phyloP scores from a whole-genome alignment of 441 rosid genomes.

The Biscutella laevigata region DNA sequence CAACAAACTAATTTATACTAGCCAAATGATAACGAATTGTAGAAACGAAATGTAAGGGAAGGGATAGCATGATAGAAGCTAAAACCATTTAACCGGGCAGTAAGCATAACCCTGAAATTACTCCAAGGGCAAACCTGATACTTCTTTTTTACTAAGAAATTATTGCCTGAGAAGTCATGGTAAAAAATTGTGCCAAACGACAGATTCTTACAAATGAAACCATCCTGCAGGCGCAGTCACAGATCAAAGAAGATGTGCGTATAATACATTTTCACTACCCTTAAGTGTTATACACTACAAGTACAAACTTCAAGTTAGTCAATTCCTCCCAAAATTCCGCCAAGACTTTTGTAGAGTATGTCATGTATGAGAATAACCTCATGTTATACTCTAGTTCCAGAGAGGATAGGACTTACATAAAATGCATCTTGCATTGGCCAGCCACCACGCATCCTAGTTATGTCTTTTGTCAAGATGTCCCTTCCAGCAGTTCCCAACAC shows the following conservation, averaged over 20 bases:
- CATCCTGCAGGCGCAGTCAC: not conserved
- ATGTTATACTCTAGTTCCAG: not conserved
- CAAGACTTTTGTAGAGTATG: not conserved
- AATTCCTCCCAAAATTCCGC: not conserved
- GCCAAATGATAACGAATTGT: not conserved
- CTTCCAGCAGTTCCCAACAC: constrained; percentile 80
- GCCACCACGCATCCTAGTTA: constrained; percentile 96
- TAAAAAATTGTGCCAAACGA: constrained; percentile 3
- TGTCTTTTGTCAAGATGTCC: constrained; percentile 91
- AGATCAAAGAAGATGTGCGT: not conserved
- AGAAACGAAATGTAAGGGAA: not conserved
- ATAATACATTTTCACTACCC: not conserved
- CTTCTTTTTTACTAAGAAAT: not conserved
- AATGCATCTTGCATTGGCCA: constrained; percentile 99
- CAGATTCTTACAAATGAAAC: not conserved
- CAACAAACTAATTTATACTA: not conserved
- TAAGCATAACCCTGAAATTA: not conserved
- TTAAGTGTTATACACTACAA: not conserved
- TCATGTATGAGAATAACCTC: not conserved
- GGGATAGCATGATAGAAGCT: not conserved
- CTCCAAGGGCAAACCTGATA: not conserved
- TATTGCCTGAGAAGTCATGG: not conserved
- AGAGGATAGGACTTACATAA: constrained; percentile 49
- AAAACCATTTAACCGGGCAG: not conserved
- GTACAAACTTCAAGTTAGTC: not conserved